Base-by-base conservation (phyloP, 257 asterid species). In the Solanum tarijense region DNA sequence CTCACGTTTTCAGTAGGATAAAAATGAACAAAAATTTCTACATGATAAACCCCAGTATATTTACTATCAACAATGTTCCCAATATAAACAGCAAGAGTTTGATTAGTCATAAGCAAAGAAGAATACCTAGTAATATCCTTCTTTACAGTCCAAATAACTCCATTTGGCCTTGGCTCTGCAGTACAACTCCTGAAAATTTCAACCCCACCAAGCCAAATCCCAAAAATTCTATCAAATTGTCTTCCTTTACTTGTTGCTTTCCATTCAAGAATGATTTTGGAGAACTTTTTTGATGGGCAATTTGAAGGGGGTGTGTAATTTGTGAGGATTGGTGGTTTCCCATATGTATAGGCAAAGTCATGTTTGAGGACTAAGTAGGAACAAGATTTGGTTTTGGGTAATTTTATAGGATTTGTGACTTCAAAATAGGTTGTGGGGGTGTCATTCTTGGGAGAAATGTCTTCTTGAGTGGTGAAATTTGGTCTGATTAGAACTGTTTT, bases 191-290 rank as follows among this genome's bases (percentile, higher is more conserved):
- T 88, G 43, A 96, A 93, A 38, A 95, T 83, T 94, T 96, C 99
- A 58, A 93, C 98, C 87, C 99, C 99, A 72, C 96, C 89, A 25
- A 95, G 90, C 99, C 99, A 96, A 84, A 96, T 87, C 14, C 99
- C 98, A 76, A 95, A 95, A 38, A 95, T 95, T 5, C 99, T 73
- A 83, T 95, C 99, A 87, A 95, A 94, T 84, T 96, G 98, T 25
- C 98, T 86, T 48, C 99, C 99, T 83, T 91, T 91, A 92, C 93
- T 75, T 0, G 91, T 86, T 2, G 98, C 96, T 12, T 86, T 93
- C 98, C 98, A 96, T 72, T 96, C 97, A 65, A 96, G 90, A 35
- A 96, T 95, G 90, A 95, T 88, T 73, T 86, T 92, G 1, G 72
- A 89, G 83, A 92, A 94, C 2, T 89, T 88, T 21, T 86, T 93